These are phyloP conservation scores for Trichoderma sp. DNA, from an alignment of 2,329 filamentous ascomycete genomes.

Conservation along the genomic window DNA sequence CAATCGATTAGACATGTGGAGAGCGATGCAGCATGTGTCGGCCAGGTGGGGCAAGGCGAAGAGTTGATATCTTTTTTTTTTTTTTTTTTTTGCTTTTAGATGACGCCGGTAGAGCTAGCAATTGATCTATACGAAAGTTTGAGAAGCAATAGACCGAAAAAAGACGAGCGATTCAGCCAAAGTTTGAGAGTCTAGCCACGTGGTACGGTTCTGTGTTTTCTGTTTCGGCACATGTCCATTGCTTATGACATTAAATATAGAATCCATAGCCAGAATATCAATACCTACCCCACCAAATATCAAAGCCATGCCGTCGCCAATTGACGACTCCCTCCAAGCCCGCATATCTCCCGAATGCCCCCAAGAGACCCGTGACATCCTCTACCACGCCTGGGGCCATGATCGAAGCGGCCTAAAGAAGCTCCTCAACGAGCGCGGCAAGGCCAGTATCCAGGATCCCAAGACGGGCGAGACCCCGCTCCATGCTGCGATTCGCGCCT, in stretches of 20 bases:
- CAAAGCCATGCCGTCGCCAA: conserved; percentile 33
- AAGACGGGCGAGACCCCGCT: conserved; percentile 84
- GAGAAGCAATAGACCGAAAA: neutral
- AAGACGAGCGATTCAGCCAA: neutral
- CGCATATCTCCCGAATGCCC: conserved; percentile 58
- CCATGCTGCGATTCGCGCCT: conserved; percentile 85
- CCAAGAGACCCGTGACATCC: conserved; percentile 51
- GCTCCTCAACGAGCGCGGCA: conserved; percentile 64
- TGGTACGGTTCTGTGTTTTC: neutral
- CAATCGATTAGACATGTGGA: conserved; percentile 9
- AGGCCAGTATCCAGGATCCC: conserved; percentile 77
- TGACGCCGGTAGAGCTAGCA: neutral
- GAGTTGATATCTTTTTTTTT: conserved; percentile 5
- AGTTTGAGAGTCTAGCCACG: neutral
- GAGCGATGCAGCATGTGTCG: neutral
- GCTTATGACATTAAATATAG: neutral
- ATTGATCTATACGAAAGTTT: neutral
- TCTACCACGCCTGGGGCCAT: conserved; percentile 58
- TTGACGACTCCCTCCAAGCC: conserved; percentile 53
- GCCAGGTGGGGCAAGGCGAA: conserved; percentile 8
- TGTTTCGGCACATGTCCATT: neutral
- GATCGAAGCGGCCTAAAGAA: conserved; percentile 67
- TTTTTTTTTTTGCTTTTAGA: neutral
- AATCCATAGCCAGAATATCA: neutral
- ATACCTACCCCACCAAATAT: conserved; percentile 6